Evolutionary conservation across 495 filamentous ascomycete species (phyloP).

Genomic region (Penicillium soppii): DNA sequence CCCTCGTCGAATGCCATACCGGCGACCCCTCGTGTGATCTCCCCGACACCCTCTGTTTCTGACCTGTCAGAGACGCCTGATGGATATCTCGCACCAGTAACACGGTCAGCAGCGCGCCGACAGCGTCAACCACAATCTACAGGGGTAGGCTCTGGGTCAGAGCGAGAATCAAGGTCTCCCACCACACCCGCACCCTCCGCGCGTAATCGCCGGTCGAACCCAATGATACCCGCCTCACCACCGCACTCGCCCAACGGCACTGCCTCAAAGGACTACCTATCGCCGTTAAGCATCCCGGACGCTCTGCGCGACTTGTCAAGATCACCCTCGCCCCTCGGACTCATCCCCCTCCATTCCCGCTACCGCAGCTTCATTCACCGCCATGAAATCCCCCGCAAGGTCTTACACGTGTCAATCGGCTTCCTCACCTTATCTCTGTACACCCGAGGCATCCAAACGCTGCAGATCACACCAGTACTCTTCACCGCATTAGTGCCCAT

Average conservation of each 20-base stretch:
- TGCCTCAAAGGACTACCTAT: constrained; percentile 67
- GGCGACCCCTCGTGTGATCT: constrained; percentile 68
- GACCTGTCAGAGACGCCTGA: constrained; percentile 50
- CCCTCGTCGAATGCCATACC: constrained; percentile 50
- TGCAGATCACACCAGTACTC: constrained; percentile 76
- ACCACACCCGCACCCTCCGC: constrained; percentile 43
- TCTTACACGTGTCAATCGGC: constrained; percentile 83
- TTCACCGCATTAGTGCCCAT: constrained; percentile 86
- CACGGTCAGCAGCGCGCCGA: constrained; percentile 61
- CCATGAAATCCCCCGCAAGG: constrained; percentile 49
- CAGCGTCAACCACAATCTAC: constrained; percentile 41
- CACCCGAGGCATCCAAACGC: constrained; percentile 67
- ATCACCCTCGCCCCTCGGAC: constrained; percentile 84
- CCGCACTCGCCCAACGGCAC: constrained; percentile 41
- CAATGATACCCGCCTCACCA: constrained; percentile 43
- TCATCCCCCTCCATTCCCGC: constrained; percentile 85
- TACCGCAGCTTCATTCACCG: constrained; percentile 52
- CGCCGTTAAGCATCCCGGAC: constrained; percentile 57
- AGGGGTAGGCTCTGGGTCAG: constrained; percentile 32
- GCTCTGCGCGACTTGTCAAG: constrained; percentile 73
- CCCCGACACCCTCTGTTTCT: constrained; percentile 65
- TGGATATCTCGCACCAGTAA: constrained; percentile 61
- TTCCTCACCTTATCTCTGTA: constrained; percentile 88
- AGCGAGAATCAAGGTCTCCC: background rate
- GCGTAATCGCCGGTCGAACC: constrained; percentile 38